A percentile compares a stretch with the other conserved stretches of the same genome.
Evolutionary conservation across 1,284 basidiomycete species (phyloP).

Genomic region (Cutaneotrichosporon daszewskae): DNA sequence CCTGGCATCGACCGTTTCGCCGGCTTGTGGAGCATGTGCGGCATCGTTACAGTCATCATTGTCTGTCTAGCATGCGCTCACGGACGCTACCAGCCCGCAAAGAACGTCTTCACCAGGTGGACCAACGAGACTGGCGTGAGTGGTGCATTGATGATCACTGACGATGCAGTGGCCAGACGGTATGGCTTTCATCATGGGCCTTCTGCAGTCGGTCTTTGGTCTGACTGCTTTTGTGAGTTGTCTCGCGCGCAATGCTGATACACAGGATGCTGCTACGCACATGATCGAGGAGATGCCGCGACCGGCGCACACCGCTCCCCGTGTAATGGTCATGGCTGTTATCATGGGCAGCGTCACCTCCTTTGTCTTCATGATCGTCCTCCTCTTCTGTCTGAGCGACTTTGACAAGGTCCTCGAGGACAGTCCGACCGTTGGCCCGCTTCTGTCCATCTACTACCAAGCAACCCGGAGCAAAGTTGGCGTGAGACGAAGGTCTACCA

Average conservation of each 20-base stretch:
- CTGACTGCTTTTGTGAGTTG: constrained; percentile 8
- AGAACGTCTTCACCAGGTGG: constrained; percentile 41
- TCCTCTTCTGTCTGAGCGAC: constrained; percentile 20
- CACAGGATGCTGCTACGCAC: constrained; percentile 39
- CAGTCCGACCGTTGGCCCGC: constrained; percentile 35
- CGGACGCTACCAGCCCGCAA: constrained; percentile 31
- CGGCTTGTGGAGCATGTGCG: constrained; percentile 35
- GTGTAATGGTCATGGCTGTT: constrained; percentile 25
- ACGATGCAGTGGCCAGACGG: constrained; percentile 14
- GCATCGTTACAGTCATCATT: constrained; percentile 38
- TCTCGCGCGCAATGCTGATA: too few species aligned
- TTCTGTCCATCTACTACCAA: constrained; percentile 18
- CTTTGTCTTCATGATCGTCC: constrained; percentile 35
- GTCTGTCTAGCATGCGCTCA: constrained; percentile 11
- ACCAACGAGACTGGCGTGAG: constrained; percentile 30
- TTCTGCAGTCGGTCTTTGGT: constrained; percentile 29
- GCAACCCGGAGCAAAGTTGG: constrained; percentile 7
- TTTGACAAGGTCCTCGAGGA: background rate
- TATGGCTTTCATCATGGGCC: constrained; percentile 42
- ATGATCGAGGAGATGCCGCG: constrained; percentile 42
- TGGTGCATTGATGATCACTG: constrained; percentile 29
- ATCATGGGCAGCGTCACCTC: constrained; percentile 21
- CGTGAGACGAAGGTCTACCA: too few species aligned
- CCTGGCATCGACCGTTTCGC: constrained; percentile 33
- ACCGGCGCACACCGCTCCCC: constrained; percentile 31